Conservation (phyloP, 352 stramenopile genomes). For the Pythium plurisporium region DNA sequence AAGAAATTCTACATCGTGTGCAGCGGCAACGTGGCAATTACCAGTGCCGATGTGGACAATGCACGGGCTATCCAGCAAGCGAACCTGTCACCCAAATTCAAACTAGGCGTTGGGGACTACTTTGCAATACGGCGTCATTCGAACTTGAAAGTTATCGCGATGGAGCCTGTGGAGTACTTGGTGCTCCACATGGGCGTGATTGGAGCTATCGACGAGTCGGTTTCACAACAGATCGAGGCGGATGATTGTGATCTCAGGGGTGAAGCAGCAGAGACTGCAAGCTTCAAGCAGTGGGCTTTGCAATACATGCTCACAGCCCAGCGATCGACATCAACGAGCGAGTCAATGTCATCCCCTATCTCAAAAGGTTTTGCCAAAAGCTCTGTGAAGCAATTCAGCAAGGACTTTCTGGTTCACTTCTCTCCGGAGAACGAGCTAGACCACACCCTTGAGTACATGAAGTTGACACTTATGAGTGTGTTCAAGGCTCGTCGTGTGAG, state of each 20-base stretch:
- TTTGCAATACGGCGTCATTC: constrained; percentile 43
- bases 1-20: constrained; percentile 62
- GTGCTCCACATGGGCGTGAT: constrained; percentile 45
- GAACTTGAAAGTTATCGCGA: constrained; percentile 58
- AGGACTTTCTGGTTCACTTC: constrained; percentile 71
- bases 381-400: constrained; percentile 69
- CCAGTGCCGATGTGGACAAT: constrained; percentile 29
- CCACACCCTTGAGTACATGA: constrained; percentile 68
- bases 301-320: constrained; percentile 53
- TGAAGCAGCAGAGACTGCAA: constrained; percentile 55
- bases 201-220: constrained; percentile 4
- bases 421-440: constrained; percentile 74
- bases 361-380: constrained; percentile 45
- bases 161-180: constrained; percentile 63
- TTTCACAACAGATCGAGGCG: constrained; percentile 27
- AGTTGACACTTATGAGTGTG: constrained; percentile 44
- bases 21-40: constrained; percentile 48
- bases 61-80: constrained; percentile 43
- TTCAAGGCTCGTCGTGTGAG: constrained; percentile 57
- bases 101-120: constrained; percentile 68
- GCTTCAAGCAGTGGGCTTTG: constrained; percentile 69
- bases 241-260: constrained; percentile 34
- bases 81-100: constrained; percentile 46
- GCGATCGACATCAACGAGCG: constrained; percentile 22
- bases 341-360: constrained; percentile 26